Conservation (phyloP, 805 yeast species). For the Candida ponderosae region DNA sequence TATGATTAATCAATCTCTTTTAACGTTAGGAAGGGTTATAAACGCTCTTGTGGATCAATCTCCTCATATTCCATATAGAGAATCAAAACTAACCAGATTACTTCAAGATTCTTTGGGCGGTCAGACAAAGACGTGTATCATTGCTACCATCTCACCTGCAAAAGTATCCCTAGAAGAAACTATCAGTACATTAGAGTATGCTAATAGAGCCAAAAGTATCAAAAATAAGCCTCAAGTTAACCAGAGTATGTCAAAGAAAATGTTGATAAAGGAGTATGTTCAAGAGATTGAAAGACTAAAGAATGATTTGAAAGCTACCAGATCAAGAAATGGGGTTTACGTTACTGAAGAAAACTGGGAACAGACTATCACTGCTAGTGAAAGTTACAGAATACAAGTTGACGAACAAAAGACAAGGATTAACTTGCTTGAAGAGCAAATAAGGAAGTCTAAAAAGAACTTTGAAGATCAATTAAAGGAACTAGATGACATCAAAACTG, state of each 20-base stretch:
- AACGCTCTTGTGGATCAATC: slow-evolving; percentile 58
- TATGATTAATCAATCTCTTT: slow-evolving; percentile 73
- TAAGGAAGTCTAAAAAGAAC: slow-evolving; percentile 31
- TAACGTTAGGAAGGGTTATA: slow-evolving; percentile 83
- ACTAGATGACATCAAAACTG: slow-evolving; percentile 10
- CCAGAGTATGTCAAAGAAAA: slow-evolving; percentile 50
- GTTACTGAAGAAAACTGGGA: slow-evolving; percentile 45
- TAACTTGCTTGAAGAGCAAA: slow-evolving; percentile 40
- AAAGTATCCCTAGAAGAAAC: slow-evolving; percentile 67
- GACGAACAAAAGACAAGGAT: slow-evolving; percentile 43
- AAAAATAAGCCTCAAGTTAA: slow-evolving; percentile 59
- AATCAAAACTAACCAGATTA: slow-evolving; percentile 71
- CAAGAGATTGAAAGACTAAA: slow-evolving; percentile 48
- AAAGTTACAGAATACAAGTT: slow-evolving; percentile 39
- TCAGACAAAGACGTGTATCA: slow-evolving; percentile 69
- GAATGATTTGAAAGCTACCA: slow-evolving; percentile 53
- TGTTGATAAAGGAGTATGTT: slow-evolving; percentile 44
- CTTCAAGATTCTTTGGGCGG: slow-evolving; percentile 85
- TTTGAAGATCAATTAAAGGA: slow-evolving; percentile 27
- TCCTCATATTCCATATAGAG: slow-evolving; percentile 76
- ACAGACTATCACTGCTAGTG: slow-evolving; percentile 33
- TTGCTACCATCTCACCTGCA: slow-evolving; percentile 81
- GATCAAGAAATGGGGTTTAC: slow-evolving; percentile 61
- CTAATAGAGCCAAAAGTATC: slow-evolving; percentile 73
- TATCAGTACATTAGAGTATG: slow-evolving; percentile 73